Conservation (phyloP, 1,139 yeast species). For the Debaryomyces subglobosus region DNA sequence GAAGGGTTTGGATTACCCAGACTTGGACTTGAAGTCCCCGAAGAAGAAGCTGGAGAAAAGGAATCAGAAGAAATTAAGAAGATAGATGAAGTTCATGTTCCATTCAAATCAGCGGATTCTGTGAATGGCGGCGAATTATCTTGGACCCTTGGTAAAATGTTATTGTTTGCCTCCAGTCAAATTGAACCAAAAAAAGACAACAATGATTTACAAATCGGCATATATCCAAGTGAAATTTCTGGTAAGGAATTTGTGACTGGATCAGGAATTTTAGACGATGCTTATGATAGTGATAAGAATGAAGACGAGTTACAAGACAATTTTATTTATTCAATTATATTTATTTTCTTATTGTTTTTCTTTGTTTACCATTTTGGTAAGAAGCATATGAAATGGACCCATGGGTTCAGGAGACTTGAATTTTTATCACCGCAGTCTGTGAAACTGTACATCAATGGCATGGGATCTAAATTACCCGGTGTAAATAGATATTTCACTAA, state of each 20-base stretch:
- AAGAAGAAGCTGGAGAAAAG: constrained; percentile 20
- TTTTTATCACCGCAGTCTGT: constrained; percentile 16
- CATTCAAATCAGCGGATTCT: constrained; percentile 63
- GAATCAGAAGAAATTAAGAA: constrained; percentile 24
- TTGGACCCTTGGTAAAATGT: constrained; percentile 68
- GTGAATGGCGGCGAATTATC: constrained; percentile 64
- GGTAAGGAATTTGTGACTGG: constrained; percentile 45
- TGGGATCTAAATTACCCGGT: constrained; percentile 23
- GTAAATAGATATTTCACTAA: constrained; percentile 16
- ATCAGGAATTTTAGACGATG: constrained; percentile 24
- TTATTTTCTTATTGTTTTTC: constrained; percentile 22
- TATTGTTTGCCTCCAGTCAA: constrained; percentile 61
- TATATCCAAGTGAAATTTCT: constrained; percentile 54
- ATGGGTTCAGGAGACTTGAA: constrained; percentile 19
- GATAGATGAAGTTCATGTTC: constrained; percentile 44
- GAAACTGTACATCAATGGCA: constrained; percentile 16
- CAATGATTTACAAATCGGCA: constrained; percentile 43
- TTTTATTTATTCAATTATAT: constrained; percentile 18
- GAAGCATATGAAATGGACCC: constrained; percentile 13
- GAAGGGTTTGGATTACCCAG: constrained; percentile 80
- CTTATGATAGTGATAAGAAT: constrained; percentile 27
- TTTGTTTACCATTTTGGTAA: constrained; percentile 24
- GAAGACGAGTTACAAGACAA: constrained; percentile 11
- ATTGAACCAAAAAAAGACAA: constrained; percentile 31
- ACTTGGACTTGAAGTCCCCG: constrained; percentile 50